phyloP scores from a whole-genome alignment of 1,284 basidiomycete species.

The Pseudozyma pruni region DNA sequence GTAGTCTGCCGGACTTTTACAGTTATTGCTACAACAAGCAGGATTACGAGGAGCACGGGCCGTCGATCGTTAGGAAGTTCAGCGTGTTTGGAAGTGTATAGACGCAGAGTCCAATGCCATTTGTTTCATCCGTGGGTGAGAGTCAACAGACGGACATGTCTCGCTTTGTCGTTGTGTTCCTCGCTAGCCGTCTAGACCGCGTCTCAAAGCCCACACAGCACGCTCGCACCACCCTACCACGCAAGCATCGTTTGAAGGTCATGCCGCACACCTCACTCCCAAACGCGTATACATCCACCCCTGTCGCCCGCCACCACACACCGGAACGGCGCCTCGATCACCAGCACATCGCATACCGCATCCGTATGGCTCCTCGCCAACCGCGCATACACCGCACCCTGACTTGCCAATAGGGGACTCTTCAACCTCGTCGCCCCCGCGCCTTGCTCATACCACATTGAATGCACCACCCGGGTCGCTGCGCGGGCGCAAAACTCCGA shows the following conservation, averaged over 20 bases:
- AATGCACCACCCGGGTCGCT: slow-evolving; percentile 12
- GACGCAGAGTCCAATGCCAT: background rate
- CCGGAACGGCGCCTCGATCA: slow-evolving; percentile 86
- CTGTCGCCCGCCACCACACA: slow-evolving; percentile 84
- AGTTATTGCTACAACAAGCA: slow-evolving; percentile 96
- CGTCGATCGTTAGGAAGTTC: slow-evolving; percentile 75
- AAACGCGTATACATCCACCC: slow-evolving; percentile 58
- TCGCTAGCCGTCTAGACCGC: no score
- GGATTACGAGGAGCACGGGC: slow-evolving; percentile 96
- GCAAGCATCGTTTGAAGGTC: no score
- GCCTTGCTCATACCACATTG: slow-evolving; percentile 8
- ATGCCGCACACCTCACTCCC: slow-evolving; percentile 55
- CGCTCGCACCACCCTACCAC: no score
- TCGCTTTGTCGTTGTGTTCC: no score
- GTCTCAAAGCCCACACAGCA: no score
- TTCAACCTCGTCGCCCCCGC: slow-evolving; percentile 13
- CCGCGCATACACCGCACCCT: slow-evolving; percentile 22
- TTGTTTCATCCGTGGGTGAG: no score
- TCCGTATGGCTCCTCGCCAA: slow-evolving; percentile 75
- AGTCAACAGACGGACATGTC: no score
- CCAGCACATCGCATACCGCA: slow-evolving; percentile 80
- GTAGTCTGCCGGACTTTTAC: slow-evolving; percentile 88
- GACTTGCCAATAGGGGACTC: slow-evolving; percentile 49
- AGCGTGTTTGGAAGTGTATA: slow-evolving; percentile 60
- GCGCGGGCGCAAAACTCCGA: slow-evolving; percentile 22